Evolutionary conservation across 2,329 filamentous ascomycete species (phyloP).

Genomic region (Phaeosphaeriaceae sp.): DNA sequence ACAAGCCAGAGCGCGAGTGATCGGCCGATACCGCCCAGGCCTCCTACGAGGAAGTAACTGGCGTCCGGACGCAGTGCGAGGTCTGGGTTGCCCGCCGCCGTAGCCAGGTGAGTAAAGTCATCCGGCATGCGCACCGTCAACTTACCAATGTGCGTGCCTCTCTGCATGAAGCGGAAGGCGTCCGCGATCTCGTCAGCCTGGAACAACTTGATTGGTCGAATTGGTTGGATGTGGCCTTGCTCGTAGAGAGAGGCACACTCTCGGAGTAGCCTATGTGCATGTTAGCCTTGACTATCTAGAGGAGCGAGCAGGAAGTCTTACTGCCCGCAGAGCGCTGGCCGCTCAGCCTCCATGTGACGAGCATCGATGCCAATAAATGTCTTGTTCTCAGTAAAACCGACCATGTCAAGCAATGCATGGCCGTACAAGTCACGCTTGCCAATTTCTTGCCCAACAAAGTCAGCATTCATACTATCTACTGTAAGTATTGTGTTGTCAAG

Average conservation of each 20-base stretch:
- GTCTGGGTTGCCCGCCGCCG: slow-evolving; percentile 35
- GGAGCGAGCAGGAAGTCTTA: not conserved
- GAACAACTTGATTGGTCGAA: slow-evolving; percentile 21
- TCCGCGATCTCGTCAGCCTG: slow-evolving; percentile 7
- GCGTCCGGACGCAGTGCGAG: not conserved
- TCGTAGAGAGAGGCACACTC: not conserved
- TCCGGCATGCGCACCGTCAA: not conserved
- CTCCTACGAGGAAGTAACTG: slow-evolving; percentile 29
- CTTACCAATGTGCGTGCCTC: not conserved
- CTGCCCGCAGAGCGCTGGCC: not conserved
- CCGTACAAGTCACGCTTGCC: slow-evolving; percentile 24
- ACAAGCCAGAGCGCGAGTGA: slow-evolving; percentile 25
- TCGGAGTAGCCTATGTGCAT: not conserved
- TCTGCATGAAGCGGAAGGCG: not conserved
- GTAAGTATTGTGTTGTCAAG: too few species aligned
- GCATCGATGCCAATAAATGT: slow-evolving; percentile 1
- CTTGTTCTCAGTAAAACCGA: slow-evolving; percentile 1
- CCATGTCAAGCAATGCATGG: slow-evolving; percentile 8
- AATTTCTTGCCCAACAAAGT: too few species aligned
- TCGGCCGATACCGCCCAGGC: slow-evolving; percentile 28
- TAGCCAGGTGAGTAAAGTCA: slow-evolving; percentile 41
- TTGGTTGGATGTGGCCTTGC: slow-evolving; percentile 10
- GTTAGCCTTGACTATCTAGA: not conserved
- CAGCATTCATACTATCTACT: too few species aligned
- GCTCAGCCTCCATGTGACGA: not conserved